These are phyloP conservation scores for Warburgia ugandensis DNA, from an alignment of 164 flowering plant genomes.

Conservation along the genomic window DNA sequence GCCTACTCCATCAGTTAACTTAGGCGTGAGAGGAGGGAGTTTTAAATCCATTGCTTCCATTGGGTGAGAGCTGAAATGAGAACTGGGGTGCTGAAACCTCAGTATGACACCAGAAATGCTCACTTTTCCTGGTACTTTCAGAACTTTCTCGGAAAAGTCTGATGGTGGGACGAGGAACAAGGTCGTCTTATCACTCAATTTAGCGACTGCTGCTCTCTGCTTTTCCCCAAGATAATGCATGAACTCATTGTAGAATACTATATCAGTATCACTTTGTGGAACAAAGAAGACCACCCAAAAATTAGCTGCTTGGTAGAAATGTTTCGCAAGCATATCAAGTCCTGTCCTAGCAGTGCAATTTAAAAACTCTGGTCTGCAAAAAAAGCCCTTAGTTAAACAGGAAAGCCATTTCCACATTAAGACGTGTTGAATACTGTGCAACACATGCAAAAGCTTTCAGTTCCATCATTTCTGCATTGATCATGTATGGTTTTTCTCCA, in stretches of 20 bases:
- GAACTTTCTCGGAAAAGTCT: constrained; percentile 82
- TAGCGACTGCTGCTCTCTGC: constrained; percentile 91
- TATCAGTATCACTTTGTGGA: constrained; percentile 77
- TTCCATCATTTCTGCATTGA: too few species aligned
- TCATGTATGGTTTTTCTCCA: too few species aligned
- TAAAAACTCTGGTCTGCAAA: constrained; percentile 71
- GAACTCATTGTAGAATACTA: constrained; percentile 77
- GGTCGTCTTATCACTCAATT: constrained; percentile 75
- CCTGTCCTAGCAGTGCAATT: constrained; percentile 95
- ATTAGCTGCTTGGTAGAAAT: constrained; percentile 72
- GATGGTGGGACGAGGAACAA: constrained; percentile 97
- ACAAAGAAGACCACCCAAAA: constrained; percentile 91
- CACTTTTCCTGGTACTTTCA: constrained; percentile 85
- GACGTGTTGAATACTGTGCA: too few species aligned
- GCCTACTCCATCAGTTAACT: constrained; percentile 1
- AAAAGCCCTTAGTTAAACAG: too few species aligned
- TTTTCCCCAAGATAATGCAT: constrained; percentile 80
- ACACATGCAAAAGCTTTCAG: too few species aligned
- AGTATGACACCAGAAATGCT: constrained; percentile 90
- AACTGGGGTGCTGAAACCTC: constrained; percentile 48
- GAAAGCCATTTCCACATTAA: too few species aligned
- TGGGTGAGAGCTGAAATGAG: constrained; percentile 37
- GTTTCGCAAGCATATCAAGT: constrained; percentile 94
- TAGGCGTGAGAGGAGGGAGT: constrained; percentile 14
- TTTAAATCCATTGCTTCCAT: constrained; percentile 32